Base-by-base conservation (phyloP, 306 rosid species). In the Castanea sativa region DNA sequence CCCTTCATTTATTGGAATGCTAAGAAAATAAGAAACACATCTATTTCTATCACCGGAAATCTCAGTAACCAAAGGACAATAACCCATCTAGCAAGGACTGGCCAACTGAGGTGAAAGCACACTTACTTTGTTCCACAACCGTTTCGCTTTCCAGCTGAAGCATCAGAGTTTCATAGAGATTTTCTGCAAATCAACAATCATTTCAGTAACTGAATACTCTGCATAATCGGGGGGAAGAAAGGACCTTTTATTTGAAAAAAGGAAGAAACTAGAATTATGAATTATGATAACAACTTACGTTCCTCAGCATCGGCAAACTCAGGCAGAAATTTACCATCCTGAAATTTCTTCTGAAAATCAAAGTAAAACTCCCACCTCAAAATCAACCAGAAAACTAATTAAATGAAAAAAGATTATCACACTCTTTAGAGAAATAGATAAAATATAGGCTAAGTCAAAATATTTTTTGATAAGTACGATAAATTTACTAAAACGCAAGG, bases 271-370 rank as follows among this genome's bases (percentile, higher is more conserved):
- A 59, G 3, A 63, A 79, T 6, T 76, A 23, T 63, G 73, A 73
- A 84, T 27, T 23, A 70, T 23, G 70, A 68, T 10, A 23, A 59
- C 35, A 18, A 70, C 88, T 84, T 75, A 88, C 99, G 87, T 88
- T 93, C 98, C 12, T 93, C 94, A 0, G 74, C 97, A 61, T 93
- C 97, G 6, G 87, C 93, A 88, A 93, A 95, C 87, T 95, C 97
- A 1, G 97, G 97, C 69, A 90, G 91, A 64, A 83, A 73, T 65
- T 74, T 57, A 64, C 96, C 99, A 77, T 88, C 94, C 58, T 79
- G 89, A 78, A 84, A 82, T 59, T 73, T 86, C 79, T 73, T 86
- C 88, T 85, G 84, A 65, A 56, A 78, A 76, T 55, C 79, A 57
- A 65, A 69, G 59, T 38, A 29, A 75, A 71, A 85, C 76, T 16